These are phyloP conservation scores for Trichoderma polysporum DNA, from an alignment of 2,329 filamentous ascomycete species.

Conservation along the genomic window DNA sequence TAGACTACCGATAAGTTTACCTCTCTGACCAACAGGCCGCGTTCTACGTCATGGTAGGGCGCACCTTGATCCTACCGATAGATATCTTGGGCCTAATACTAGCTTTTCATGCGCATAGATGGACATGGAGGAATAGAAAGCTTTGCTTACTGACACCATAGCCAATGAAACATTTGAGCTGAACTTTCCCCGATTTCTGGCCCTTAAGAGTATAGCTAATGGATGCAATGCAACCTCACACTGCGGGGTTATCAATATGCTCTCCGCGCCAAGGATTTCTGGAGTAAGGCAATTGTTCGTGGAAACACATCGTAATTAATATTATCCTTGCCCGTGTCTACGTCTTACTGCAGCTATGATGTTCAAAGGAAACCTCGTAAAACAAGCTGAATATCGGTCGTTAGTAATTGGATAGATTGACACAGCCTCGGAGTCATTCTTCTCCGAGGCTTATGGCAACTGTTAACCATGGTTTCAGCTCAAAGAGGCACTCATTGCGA, in stretches of 20 bases:
- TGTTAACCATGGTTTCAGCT: not conserved
- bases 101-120: not conserved
- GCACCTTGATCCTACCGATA: not conserved
- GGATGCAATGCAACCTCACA: constrained; percentile 1
- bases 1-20: not conserved
- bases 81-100: not conserved
- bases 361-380: not conserved
- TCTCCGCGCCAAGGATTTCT: not conserved
- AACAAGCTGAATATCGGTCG: not conserved
- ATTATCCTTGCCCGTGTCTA: not conserved
- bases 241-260: not conserved
- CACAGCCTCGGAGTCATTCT: not conserved
- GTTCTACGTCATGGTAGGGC: not conserved
- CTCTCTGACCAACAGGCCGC: not conserved
- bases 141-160: not conserved
- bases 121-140: constrained; percentile 6
- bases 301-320: not conserved
- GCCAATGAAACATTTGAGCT: not conserved
- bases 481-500: not conserved
- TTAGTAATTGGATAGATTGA: not conserved
- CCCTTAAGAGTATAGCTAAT: not conserved
- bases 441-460: not conserved
- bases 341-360: not conserved
- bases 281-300: not conserved
- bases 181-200: not conserved